Percentiles rank a stretch among this genome's conserved stretches.
Conservation (phyloP, 352 stramenopile species). For the Phytophthora hibernalis region DNA sequence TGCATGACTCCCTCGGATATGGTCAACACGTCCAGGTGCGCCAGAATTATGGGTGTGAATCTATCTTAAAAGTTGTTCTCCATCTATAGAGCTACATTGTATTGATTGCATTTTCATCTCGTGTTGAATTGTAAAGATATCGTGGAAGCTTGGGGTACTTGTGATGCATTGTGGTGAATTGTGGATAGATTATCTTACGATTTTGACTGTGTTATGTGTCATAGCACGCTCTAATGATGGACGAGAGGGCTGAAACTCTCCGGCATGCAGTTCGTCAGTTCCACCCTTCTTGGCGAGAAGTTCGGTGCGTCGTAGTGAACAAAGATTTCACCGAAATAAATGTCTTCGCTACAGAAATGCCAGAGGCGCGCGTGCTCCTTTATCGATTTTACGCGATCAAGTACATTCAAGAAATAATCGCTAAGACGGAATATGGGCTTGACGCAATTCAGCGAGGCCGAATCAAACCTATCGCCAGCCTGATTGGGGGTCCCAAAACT, state of each 20-base stretch:
- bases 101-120: too few relatives aligned
- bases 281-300: slow-evolving; percentile 10
- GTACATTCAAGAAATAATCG: slow-evolving; percentile 12
- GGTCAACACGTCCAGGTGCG: slow-evolving; percentile 13
- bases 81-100: background rate
- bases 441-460: background rate
- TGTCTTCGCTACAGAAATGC: background rate
- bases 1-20: slow-evolving; percentile 9
- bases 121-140: too few relatives aligned
- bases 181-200: background rate
- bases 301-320: slow-evolving; percentile 20
- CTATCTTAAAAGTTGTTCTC: background rate
- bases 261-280: slow-evolving; percentile 5
- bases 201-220: too few relatives aligned
- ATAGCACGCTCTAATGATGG: slow-evolving; percentile 5
- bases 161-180: background rate
- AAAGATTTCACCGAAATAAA: slow-evolving; percentile 27
- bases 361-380: slow-evolving; percentile 9
- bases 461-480: background rate
- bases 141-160: too few relatives aligned
- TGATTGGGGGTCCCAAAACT: background rate
- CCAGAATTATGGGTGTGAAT: background rate
- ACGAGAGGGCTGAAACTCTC: slow-evolving; percentile 3
- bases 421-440: background rate
- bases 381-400: slow-evolving; percentile 25